These are phyloP conservation scores for Suillus fuscotomentosus DNA, from an alignment of 768 basidiomycete species.

Conservation along the genomic window DNA sequence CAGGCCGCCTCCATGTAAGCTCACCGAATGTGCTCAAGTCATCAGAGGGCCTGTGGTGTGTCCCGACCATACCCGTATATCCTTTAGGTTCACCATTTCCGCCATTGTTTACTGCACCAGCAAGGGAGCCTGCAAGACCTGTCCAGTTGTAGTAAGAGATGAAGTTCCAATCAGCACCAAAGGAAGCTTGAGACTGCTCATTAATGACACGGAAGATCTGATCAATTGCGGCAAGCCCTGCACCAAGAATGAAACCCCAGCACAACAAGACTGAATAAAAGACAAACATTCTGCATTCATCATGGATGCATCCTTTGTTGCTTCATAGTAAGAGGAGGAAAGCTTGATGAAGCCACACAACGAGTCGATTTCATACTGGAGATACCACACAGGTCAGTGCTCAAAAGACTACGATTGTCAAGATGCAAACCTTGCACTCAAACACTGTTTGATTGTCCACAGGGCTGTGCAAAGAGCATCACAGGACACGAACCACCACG, in stretches of 20 bases:
- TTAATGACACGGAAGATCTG: slow-evolving; percentile 76
- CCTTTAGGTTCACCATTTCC: slow-evolving; percentile 79
- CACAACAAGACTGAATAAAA: neutral
- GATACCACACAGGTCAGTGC: no score
- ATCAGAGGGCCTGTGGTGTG: slow-evolving; percentile 75
- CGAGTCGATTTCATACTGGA: slow-evolving; percentile 77
- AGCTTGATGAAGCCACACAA: slow-evolving; percentile 78
- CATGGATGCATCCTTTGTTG: slow-evolving; percentile 70
- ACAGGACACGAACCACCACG: neutral
- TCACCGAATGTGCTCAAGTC: slow-evolving; percentile 67
- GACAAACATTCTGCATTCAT: slow-evolving; percentile 66
- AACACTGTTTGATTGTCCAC: slow-evolving; percentile 70
- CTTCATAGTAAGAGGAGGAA: slow-evolving; percentile 68
- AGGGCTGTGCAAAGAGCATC: slow-evolving; percentile 40
- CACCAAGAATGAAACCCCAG: slow-evolving; percentile 9
- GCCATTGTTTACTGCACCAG: slow-evolving; percentile 60
- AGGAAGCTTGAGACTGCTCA: slow-evolving; percentile 72
- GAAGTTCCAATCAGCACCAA: slow-evolving; percentile 69
- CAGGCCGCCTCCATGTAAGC: slow-evolving; percentile 8
- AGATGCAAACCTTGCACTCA: slow-evolving; percentile 67
- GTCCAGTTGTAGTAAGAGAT: slow-evolving; percentile 85
- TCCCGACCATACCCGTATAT: slow-evolving; percentile 72
- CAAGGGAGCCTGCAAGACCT: slow-evolving; percentile 56
- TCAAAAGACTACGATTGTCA: neutral
- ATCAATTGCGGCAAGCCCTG: slow-evolving; percentile 66